Base-by-base conservation (phyloP, 345 rosid genomes). In the Corchorus capsularis region DNA sequence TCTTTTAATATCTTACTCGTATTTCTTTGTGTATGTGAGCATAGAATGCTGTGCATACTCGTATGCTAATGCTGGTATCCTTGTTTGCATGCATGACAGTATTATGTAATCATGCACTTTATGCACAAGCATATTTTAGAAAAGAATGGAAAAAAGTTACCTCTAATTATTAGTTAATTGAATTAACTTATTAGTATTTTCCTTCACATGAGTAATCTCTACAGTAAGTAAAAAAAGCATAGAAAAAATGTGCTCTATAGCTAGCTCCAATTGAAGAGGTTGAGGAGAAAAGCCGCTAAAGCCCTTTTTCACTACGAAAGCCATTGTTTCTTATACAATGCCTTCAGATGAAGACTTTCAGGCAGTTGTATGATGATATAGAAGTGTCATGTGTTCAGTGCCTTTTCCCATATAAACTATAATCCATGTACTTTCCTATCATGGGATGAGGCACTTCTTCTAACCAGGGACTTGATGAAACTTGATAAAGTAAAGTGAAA, bases 311-410 rank as follows among this genome's bases (percentile, higher is more conserved):
- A n/a, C n/a, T n/a, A n/a, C n/a, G n/a, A n/a, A n/a, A n/a, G n/a
- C n/a, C 34, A 67, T 14, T 69, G 13, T 49, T 27, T 17, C 12
- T 1, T 16, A 67, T 19, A 60, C 41, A 3, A 47, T 50, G 41
- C 27, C 72, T 69, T 27, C 45, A 16, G 72, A 50, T 16, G 45
- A 50, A 8, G 59, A 50, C 57, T 69, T 69, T 69, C 17, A 11
- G 13, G 32, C 13, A 27, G 50, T 69, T 50, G 45, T 11, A 22
- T 32, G 57, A 15, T 69, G 72, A 49, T 49, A 49, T 49, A 27
- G 45, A 69, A 49, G 15, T 15, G 32, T 52, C 46, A 9, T 10
- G 15, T 50, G 45, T 50, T 69, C 4, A 34, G 16, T 50, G 43
- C 50, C 41, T 69, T 22, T 69, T 32, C 8, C 17, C 27, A 27